Evolutionary conservation across 495 filamentous ascomycete genomes (phyloP).

Genomic region (Hyaloscypha hepaticicola): DNA sequence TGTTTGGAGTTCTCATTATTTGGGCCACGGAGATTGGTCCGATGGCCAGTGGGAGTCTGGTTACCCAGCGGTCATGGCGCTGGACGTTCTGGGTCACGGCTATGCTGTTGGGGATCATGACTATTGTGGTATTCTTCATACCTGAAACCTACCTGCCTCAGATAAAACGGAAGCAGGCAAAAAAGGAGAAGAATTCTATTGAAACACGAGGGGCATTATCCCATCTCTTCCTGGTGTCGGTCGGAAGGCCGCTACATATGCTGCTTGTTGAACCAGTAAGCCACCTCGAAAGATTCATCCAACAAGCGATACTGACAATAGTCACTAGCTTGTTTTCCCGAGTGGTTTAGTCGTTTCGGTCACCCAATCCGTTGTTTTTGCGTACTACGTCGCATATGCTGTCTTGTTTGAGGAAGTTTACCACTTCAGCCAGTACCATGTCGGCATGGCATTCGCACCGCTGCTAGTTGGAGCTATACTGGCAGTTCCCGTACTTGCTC

Average conservation of each 20-base stretch:
- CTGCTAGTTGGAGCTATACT: conserved; percentile 55
- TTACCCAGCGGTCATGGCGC: conserved; percentile 50
- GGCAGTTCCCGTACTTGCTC: conserved; percentile 40
- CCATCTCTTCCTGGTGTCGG: conserved; percentile 47
- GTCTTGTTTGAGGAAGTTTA: conserved; percentile 50
- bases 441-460: conserved; percentile 58
- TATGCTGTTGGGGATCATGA: conserved; percentile 40
- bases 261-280: conserved; percentile 64
- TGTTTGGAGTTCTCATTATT: conserved; percentile 1
- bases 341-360: conserved; percentile 59
- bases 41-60: conserved; percentile 3
- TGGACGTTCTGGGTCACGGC: conserved; percentile 50
- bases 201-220: conserved; percentile 27
- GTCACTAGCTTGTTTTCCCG: no score
- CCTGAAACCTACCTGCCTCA: conserved; percentile 61
- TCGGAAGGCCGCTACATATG: conserved; percentile 60
- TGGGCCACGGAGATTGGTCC: conserved; percentile 9
- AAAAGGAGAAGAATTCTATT: conserved; percentile 39
- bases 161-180: conserved; percentile 49
- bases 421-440: conserved; percentile 45
- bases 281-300: no score
- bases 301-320: no score
- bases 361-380: conserved; percentile 61
- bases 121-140: conserved; percentile 40
- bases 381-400: conserved; percentile 63